Percentiles rank a stretch among this genome's conserved stretches.
phyloP scores from a whole-genome alignment of 2,329 filamentous ascomycete species.

The Zalaria sp. region DNA sequence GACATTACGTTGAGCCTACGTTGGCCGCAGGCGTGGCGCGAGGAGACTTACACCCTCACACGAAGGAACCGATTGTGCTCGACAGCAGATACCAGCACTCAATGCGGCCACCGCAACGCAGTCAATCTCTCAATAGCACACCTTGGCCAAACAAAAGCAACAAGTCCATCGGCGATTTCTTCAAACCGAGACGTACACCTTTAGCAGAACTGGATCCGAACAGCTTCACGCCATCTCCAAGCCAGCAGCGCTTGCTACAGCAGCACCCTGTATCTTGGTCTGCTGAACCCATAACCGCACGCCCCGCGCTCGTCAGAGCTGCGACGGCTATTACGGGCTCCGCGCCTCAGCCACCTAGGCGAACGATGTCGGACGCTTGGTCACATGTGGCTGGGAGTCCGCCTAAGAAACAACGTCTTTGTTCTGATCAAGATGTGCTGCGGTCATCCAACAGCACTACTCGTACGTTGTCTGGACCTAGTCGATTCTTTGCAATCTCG shows the following conservation, averaged over 20 bases:
- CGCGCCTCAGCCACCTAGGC: constrained; percentile 27
- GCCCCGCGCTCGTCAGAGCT: constrained; percentile 7
- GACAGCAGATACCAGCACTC: constrained; percentile 15
- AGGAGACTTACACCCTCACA: constrained; percentile 81
- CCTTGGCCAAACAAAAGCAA: constrained; percentile 33
- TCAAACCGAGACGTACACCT: constrained; percentile 48
- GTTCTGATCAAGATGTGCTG: constrained; percentile 23
- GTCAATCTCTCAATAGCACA: neutral
- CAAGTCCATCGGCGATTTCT: constrained; percentile 50
- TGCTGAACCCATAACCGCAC: constrained; percentile 20
- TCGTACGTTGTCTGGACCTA: constrained; percentile 20
- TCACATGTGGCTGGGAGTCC: constrained; percentile 7
- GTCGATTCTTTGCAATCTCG: constrained; percentile 28
- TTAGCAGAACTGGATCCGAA: constrained; percentile 56
- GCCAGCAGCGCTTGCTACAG: constrained; percentile 44
- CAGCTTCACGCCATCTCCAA: constrained; percentile 50
- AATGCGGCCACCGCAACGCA: neutral
- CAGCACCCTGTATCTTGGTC: constrained; percentile 42
- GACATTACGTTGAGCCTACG: constrained; percentile 48
- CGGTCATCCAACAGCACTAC: constrained; percentile 7
- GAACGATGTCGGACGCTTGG: constrained; percentile 21
- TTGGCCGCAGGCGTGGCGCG: constrained; percentile 60
- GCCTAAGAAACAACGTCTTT: constrained; percentile 29
- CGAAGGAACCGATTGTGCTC: constrained; percentile 50
- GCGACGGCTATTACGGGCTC: constrained; percentile 21